Evolutionary conservation across 768 basidiomycete species (phyloP).

Genomic region (Gymnopilus junonius): DNA sequence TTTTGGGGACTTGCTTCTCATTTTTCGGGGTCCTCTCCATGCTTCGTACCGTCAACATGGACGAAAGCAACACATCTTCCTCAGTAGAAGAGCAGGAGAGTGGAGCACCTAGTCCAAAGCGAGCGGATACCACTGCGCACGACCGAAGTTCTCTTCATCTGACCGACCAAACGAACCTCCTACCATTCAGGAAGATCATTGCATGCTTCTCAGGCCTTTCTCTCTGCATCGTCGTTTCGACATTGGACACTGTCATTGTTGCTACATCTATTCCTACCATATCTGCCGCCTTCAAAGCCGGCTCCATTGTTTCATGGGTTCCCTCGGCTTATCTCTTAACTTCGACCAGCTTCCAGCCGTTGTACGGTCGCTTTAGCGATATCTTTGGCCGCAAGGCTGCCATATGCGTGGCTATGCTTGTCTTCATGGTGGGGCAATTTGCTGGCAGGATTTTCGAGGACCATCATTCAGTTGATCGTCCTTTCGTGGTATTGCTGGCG

Average conservation of each 20-base stretch:
- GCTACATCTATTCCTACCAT: constrained; percentile 79
- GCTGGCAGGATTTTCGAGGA: constrained; percentile 67
- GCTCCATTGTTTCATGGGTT: constrained; percentile 70
- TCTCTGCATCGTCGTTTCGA: constrained; percentile 62
- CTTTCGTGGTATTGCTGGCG: constrained; percentile 69
- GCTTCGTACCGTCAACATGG: neutral
- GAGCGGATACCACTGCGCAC: neutral
- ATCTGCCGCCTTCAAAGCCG: constrained; percentile 65
- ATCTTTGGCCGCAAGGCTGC: constrained; percentile 70
- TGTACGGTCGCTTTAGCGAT: constrained; percentile 67
- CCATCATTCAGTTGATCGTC: constrained; percentile 71
- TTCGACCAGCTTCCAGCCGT: constrained; percentile 63
- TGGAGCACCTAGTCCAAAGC: neutral
- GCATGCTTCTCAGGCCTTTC: constrained; percentile 65
- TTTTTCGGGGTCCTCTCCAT: neutral
- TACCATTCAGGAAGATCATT: constrained; percentile 67
- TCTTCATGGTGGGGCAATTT: constrained; percentile 72
- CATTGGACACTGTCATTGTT: constrained; percentile 74
- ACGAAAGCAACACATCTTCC: neutral
- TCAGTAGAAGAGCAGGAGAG: neutral
- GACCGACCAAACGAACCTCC: constrained; percentile 79
- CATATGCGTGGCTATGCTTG: constrained; percentile 58
- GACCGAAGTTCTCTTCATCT: constrained; percentile 14
- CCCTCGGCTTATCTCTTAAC: constrained; percentile 75
- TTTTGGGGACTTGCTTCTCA: neutral